Evolutionary conservation across 2,329 filamentous ascomycete species (phyloP).

Genomic region (Dendryphion nanum): DNA sequence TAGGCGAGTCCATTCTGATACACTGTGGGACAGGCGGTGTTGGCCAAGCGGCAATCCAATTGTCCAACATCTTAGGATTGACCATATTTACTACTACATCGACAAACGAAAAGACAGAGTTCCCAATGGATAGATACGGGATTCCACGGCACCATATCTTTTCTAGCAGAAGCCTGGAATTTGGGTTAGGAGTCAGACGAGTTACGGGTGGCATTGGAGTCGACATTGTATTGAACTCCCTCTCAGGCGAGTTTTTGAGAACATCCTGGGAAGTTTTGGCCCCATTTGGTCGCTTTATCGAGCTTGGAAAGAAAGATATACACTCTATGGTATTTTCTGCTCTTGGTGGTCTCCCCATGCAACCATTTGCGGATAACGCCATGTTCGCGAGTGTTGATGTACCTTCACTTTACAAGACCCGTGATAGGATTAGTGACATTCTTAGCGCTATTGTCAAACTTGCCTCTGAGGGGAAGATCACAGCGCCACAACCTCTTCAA

Average conservation of each 20-base stretch:
- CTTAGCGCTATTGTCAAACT: conserved; percentile 3
- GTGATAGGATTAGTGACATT: neutral
- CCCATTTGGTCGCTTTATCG: conserved; percentile 22
- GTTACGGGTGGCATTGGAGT: conserved; percentile 24
- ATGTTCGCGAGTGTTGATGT: conserved; percentile 18
- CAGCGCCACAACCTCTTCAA: conserved; percentile 5
- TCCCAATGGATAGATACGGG: conserved; percentile 18
- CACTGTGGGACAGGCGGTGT: neutral
- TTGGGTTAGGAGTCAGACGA: conserved; percentile 17
- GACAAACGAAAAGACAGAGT: conserved; percentile 18
- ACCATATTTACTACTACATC: conserved; percentile 20
- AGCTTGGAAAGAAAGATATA: conserved; percentile 9
- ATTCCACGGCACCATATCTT: conserved; percentile 29
- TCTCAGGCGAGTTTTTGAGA: conserved; percentile 17
- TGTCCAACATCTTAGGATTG: conserved; percentile 26
- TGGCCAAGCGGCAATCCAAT: conserved; percentile 5
- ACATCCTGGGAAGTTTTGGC: conserved; percentile 23
- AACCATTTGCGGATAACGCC: conserved; percentile 20
- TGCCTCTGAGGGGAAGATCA: neutral
- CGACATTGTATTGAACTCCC: conserved; percentile 30
- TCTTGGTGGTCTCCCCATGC: conserved; percentile 6
- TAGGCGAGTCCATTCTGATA: neutral
- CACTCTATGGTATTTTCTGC: neutral
- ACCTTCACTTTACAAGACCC: neutral
- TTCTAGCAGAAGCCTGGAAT: conserved; percentile 18